A percentile compares a stretch with the other conserved stretches of the same genome.
phyloP scores from a whole-genome alignment of 148 eudicot species.

The Rhododendron vialii region DNA sequence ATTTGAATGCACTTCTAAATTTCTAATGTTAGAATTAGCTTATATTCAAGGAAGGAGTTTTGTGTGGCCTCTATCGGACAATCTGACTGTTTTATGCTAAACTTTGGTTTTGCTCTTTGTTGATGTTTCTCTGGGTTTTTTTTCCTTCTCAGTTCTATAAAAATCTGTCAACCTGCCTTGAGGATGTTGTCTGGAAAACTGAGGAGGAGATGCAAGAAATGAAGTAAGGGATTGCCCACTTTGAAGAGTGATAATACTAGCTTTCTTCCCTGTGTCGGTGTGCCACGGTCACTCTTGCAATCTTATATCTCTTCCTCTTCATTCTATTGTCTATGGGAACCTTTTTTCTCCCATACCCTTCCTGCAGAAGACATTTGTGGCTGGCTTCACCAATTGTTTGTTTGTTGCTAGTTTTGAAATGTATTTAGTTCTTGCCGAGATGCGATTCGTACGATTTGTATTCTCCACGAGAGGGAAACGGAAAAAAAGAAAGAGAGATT shows the following conservation, averaged over 20 bases:
- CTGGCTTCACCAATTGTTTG: background rate
- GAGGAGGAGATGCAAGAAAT: conserved; percentile 76
- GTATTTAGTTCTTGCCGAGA: background rate
- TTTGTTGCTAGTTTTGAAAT: background rate
- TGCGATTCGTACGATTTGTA: background rate
- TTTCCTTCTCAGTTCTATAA: conserved; percentile 62
- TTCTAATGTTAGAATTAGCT: background rate
- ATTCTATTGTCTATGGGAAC: background rate
- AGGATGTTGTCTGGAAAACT: conserved; percentile 93
- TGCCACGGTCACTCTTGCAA: background rate
- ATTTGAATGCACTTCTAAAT: background rate
- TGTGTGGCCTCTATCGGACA: background rate
- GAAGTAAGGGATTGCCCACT: conserved; percentile 9
- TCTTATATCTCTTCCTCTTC: background rate
- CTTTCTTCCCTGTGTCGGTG: background rate
- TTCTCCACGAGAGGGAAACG: background rate
- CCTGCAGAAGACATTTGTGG: background rate
- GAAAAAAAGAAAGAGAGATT: background rate
- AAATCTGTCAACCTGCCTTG: conserved; percentile 66
- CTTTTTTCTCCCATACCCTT: background rate
- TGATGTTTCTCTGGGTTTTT: background rate
- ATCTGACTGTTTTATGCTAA: background rate
- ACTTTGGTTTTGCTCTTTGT: background rate
- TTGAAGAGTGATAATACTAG: background rate
- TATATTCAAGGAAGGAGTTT: background rate